Conservation (phyloP, 768 basidiomycete species). For the Gyrodon lividus region DNA sequence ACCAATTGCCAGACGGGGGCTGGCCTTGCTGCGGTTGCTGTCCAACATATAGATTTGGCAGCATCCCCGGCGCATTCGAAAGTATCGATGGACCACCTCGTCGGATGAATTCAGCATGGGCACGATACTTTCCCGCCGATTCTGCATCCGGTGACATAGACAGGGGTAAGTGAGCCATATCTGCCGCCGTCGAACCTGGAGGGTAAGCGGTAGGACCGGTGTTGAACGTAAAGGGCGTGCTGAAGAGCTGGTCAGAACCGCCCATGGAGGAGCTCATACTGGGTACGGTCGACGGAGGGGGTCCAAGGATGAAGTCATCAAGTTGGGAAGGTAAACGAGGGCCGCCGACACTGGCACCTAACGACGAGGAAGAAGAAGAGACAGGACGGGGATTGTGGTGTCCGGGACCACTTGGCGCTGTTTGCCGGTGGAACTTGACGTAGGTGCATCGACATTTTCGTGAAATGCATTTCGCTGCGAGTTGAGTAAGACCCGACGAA, state of each 20-base stretch:
- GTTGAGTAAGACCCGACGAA: constrained; percentile 7
- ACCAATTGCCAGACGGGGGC: constrained; percentile 18
- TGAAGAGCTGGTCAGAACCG: constrained; percentile 27
- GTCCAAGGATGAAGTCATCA: constrained; percentile 46
- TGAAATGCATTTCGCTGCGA: constrained; percentile 72
- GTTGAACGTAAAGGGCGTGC: constrained; percentile 32
- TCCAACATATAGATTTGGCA: constrained; percentile 16
- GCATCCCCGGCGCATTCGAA: constrained; percentile 4
- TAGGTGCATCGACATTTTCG: constrained; percentile 75
- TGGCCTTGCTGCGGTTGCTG: constrained; percentile 16
- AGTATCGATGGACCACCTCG: constrained; percentile 26
- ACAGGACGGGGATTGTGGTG: constrained; percentile 45
- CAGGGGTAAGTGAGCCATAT: constrained; percentile 22
- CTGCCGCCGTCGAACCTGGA: constrained; percentile 16
- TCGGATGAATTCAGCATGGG: constrained; percentile 45
- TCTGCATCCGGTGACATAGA: constrained; percentile 34
- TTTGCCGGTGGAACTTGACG: constrained; percentile 81
- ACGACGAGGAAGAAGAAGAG: constrained; percentile 33
- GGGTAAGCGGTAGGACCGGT: constrained; percentile 20
- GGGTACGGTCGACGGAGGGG: constrained; percentile 34
- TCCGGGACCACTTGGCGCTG: constrained; percentile 74
- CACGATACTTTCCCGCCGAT: constrained; percentile 46
- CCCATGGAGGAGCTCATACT: constrained; percentile 26
- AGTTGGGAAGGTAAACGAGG: constrained; percentile 32
- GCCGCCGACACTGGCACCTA: constrained; percentile 8